Percentiles rank a stretch among this genome's conserved stretches.
Evolutionary conservation across 2,329 filamentous ascomycete genomes (phyloP).

Genomic region (Epichloe coenophiala): DNA sequence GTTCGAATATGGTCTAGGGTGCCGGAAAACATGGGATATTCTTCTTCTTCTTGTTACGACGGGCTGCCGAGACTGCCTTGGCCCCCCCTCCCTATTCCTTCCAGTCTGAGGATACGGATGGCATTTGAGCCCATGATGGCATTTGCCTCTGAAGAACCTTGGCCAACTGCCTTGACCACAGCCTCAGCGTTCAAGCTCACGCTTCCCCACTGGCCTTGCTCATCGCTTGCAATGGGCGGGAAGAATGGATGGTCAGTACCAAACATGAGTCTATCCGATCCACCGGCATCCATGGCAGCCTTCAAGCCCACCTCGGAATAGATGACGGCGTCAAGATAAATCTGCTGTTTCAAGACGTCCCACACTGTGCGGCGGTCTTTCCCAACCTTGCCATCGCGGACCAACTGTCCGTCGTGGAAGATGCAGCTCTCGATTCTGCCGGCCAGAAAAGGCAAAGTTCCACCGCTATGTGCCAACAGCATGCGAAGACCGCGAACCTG

Average conservation of each 20-base stretch:
- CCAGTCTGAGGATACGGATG: conserved; percentile 31
- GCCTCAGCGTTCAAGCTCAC: conserved; percentile 40
- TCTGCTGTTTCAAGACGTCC: conserved; percentile 52
- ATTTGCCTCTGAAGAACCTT: conserved; percentile 30
- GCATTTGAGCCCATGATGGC: conserved; percentile 49
- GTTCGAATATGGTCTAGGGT: background rate
- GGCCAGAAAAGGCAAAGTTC: conserved; percentile 77
- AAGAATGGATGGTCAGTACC: conserved; percentile 79
- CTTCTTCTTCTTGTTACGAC: background rate
- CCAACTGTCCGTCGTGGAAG: conserved; percentile 64
- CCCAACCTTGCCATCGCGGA: conserved; percentile 43
- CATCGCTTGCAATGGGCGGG: conserved; percentile 53
- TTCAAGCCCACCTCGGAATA: conserved; percentile 63
- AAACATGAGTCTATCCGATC: conserved; percentile 61
- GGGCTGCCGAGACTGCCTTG: conserved; percentile 5
- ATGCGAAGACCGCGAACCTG: conserved; percentile 55
- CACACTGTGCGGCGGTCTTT: conserved; percentile 35
- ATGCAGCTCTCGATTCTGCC: conserved; percentile 83
- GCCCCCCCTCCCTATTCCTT: conserved; percentile 8
- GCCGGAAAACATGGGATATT: background rate
- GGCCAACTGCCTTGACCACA: conserved; percentile 37
- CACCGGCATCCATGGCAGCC: conserved; percentile 55
- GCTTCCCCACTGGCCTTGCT: conserved; percentile 55
- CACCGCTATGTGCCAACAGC: conserved; percentile 76
- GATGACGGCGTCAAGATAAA: conserved; percentile 79